A percentile compares a stretch with the other conserved stretches of the same genome.
phyloP scores from a whole-genome alignment of 345 rosid genomes.

The Atalantia buxifolia region DNA sequence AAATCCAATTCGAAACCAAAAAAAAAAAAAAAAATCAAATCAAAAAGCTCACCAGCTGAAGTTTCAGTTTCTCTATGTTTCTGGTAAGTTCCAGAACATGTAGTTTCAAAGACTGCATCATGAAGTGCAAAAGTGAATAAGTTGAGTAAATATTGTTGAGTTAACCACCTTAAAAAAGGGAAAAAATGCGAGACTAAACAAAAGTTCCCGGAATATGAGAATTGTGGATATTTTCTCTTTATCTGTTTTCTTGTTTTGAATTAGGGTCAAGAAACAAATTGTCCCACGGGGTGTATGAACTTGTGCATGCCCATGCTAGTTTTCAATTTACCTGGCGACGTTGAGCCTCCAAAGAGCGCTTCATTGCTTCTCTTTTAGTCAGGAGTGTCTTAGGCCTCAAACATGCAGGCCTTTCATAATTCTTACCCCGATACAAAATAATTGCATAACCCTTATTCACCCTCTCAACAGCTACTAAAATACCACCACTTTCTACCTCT shows the following conservation, averaged over 20 bases:
- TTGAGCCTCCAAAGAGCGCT: slow-evolving; percentile 77
- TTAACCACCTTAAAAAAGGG: neutral
- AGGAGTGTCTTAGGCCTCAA: slow-evolving; percentile 82
- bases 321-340: slow-evolving; percentile 60
- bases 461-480: slow-evolving; percentile 76
- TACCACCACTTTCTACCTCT: slow-evolving; percentile 93
- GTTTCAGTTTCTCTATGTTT: slow-evolving; percentile 59
- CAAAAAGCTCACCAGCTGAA: slow-evolving; percentile 59
- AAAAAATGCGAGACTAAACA: neutral
- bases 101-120: slow-evolving; percentile 82
- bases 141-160: neutral
- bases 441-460: slow-evolving; percentile 87
- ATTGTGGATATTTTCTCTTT: neutral
- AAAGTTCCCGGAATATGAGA: neutral
- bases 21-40: neutral
- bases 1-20: neutral
- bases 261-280: neutral
- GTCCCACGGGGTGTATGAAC: neutral
- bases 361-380: slow-evolving; percentile 75
- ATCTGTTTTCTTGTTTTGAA: neutral
- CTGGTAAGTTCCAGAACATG: slow-evolving; percentile 75
- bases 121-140: slow-evolving; percentile 13
- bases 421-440: slow-evolving; percentile 90
- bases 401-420: slow-evolving; percentile 68
- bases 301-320: neutral